phyloP scores from a whole-genome alignment of 805 yeast genomes.

The Hyphopichia homilentoma region DNA sequence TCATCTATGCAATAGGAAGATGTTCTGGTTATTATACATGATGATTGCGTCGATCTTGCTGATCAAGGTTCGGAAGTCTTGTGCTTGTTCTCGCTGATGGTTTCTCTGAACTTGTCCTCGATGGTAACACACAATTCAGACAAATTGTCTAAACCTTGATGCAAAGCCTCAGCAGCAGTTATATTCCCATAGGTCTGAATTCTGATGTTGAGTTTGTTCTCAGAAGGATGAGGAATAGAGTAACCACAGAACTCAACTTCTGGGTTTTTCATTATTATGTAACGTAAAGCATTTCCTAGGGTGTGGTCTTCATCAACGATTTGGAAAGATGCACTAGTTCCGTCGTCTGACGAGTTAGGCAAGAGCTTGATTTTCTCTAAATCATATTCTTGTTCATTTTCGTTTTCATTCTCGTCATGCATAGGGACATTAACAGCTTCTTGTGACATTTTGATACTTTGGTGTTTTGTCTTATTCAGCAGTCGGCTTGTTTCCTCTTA shows the following conservation, averaged over 20 bases:
- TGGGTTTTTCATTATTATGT: slow-evolving; percentile 94
- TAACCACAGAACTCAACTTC: slow-evolving; percentile 98
- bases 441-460: slow-evolving; percentile 12
- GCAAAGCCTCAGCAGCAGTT: slow-evolving; percentile 90
- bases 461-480: too few species aligned
- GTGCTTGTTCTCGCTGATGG: slow-evolving; percentile 56
- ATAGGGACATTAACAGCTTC: slow-evolving; percentile 19
- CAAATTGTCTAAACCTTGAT: slow-evolving; percentile 85
- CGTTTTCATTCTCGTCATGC: slow-evolving; percentile 19
- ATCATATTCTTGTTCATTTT: slow-evolving; percentile 47
- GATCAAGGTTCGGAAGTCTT: slow-evolving; percentile 48
- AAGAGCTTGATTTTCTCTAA: slow-evolving; percentile 60
- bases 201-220: slow-evolving; percentile 80
- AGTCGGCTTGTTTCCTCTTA: too few species aligned
- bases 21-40: too few species aligned
- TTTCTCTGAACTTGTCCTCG: slow-evolving; percentile 72
- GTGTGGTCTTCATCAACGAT: slow-evolving; percentile 94
- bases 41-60: too few species aligned
- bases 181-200: slow-evolving; percentile 86
- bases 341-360: slow-evolving; percentile 90
- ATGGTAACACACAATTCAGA: slow-evolving; percentile 78
- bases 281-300: slow-evolving; percentile 88
- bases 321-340: slow-evolving; percentile 92
- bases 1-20: too few species aligned
- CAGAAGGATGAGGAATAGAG: slow-evolving; percentile 98